Conservation (phyloP, 768 basidiomycete genomes). For the Russula griseocarnosa region DNA sequence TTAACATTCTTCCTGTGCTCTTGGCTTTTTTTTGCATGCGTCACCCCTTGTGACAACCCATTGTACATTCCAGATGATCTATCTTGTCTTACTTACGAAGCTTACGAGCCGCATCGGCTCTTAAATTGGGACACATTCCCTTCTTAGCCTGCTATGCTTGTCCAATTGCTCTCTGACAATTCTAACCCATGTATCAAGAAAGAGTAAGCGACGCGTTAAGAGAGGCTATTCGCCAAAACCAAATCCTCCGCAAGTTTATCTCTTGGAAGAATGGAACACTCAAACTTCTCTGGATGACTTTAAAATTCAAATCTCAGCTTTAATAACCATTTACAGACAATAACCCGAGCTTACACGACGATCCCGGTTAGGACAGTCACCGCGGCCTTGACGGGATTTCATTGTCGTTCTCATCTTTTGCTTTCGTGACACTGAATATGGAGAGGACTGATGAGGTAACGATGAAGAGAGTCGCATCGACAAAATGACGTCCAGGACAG, state of each 20-base stretch:
- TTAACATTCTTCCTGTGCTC: too few species aligned
- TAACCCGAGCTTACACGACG: not conserved
- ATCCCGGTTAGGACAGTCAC: not conserved
- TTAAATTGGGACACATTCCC: too few species aligned
- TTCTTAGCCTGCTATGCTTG: too few species aligned
- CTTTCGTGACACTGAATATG: slow-evolving; percentile 20
- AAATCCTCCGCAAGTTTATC: slow-evolving; percentile 16
- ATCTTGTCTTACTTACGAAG: too few species aligned
- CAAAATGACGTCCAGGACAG: slow-evolving; percentile 30
- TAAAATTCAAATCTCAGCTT: not conserved
- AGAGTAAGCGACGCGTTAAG: not conserved
- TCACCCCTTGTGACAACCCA: too few species aligned
- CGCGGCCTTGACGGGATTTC: slow-evolving; percentile 14
- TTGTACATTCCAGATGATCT: too few species aligned
- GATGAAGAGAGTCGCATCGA: slow-evolving; percentile 27
- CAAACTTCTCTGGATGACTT: slow-evolving; percentile 16
- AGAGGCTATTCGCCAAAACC: not conserved
- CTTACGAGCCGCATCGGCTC: too few species aligned
- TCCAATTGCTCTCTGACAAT: too few species aligned
- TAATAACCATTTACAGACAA: too few species aligned
- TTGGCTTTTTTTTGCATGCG: too few species aligned
- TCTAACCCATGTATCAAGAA: not conserved
- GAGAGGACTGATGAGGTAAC: slow-evolving; percentile 17
- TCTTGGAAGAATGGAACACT: slow-evolving; percentile 18
- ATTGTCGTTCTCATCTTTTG: slow-evolving; percentile 16